Percentiles rank a stretch among this genome's conserved stretches.
These are phyloP conservation scores for Acephala macrosclerotiorum DNA, from an alignment of 2,329 filamentous ascomycete genomes.

Conservation along the genomic window DNA sequence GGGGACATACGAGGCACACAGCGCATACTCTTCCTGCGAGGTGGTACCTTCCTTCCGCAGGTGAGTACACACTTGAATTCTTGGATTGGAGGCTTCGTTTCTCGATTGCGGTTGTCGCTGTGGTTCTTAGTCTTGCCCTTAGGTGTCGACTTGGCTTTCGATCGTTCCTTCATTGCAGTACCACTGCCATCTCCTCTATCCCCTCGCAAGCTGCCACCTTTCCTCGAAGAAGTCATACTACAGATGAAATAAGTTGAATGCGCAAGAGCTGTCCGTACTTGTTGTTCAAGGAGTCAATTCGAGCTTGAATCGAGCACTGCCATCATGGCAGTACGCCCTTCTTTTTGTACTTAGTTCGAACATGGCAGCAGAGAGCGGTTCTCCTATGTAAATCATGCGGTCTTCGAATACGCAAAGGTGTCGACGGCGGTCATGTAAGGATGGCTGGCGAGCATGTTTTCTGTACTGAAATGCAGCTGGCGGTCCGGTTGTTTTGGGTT, in stretches of 20 bases:
- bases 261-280: not conserved
- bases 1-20: not conserved
- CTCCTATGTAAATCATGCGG: not conserved
- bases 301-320: not conserved
- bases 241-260: too few species aligned
- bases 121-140: not conserved
- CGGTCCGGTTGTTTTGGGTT: conserved; percentile 1
- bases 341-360: not conserved
- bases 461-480: conserved; percentile 1
- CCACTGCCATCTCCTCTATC: not conserved
- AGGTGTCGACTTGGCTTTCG: not conserved
- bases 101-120: not conserved
- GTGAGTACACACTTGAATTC: not conserved
- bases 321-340: not conserved
- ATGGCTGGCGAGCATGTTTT: not conserved
- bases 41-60: not conserved
- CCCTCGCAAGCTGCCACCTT: not conserved
- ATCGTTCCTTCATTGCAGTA: not conserved
- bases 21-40: not conserved
- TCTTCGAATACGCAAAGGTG: not conserved
- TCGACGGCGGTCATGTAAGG: conserved; percentile 6
- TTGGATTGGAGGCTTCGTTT: not conserved
- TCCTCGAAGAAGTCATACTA: conserved; percentile 6
- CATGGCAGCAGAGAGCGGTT: conserved; percentile 2
- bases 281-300: not conserved